Evolutionary conservation across 2,329 filamentous ascomycete genomes (phyloP).

Genomic region (Endocalyx cinctus): DNA sequence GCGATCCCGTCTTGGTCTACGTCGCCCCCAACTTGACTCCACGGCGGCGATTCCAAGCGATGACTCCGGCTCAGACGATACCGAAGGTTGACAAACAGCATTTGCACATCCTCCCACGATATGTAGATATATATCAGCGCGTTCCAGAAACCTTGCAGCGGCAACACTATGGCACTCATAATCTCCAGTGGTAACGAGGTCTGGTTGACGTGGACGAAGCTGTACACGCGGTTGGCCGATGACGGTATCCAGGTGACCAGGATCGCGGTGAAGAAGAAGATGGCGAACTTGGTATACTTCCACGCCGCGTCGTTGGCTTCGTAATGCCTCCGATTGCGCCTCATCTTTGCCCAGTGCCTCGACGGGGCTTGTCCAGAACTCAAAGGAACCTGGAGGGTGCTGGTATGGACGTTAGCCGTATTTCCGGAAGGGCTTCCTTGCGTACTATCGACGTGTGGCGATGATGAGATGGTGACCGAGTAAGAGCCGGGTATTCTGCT

Average conservation of each 20-base stretch:
- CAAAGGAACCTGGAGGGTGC: slow-evolving; percentile 1
- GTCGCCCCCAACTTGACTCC: too few species aligned
- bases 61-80: too few species aligned
- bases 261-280: slow-evolving; percentile 68
- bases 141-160: slow-evolving; percentile 83
- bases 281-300: slow-evolving; percentile 65
- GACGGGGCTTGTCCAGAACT: slow-evolving; percentile 5
- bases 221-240: slow-evolving; percentile 71
- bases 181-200: slow-evolving; percentile 59
- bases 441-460: too few species aligned
- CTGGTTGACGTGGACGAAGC: slow-evolving; percentile 51
- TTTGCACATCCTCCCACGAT: slow-evolving; percentile 59
- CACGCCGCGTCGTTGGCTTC: slow-evolving; percentile 59
- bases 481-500: slow-evolving; percentile 30
- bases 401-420: slow-evolving; percentile 1
- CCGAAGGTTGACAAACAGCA: slow-evolving; percentile 39
- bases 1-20: too few species aligned
- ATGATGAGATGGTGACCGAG: slow-evolving; percentile 48
- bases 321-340: slow-evolving; percentile 17
- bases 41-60: too few species aligned
- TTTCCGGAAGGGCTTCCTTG: too few species aligned
- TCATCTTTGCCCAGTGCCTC: slow-evolving; percentile 9
- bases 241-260: slow-evolving; percentile 74
- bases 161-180: slow-evolving; percentile 68
- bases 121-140: slow-evolving; percentile 70